Conservation (phyloP, 257 asterid species). For the Apocynum venetum region DNA sequence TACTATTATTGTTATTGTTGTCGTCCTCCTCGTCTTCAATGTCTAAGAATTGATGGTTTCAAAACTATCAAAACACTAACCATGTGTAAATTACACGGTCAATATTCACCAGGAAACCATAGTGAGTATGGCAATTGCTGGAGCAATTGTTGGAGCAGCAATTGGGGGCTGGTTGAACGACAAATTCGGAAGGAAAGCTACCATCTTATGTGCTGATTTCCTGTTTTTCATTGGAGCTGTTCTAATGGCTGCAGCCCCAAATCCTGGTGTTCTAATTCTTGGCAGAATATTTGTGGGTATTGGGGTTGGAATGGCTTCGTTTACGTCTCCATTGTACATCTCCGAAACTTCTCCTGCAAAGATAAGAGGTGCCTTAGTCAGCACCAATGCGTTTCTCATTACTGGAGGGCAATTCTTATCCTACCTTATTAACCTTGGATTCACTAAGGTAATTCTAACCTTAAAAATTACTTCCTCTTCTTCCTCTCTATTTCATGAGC, state of each 20-base stretch:
- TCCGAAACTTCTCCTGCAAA: constrained; percentile 48
- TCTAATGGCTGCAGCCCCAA: constrained; percentile 37
- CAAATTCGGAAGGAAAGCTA: constrained; percentile 33
- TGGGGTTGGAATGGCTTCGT: constrained; percentile 48
- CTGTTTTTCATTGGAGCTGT: constrained; percentile 43
- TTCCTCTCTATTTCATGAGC: too few relatives aligned
- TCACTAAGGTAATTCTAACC: constrained; percentile 32
- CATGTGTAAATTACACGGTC: background rate
- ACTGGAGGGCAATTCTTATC: constrained; percentile 49
- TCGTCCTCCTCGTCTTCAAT: too few relatives aligned
- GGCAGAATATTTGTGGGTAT: constrained; percentile 44
- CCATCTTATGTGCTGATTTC: constrained; percentile 33
- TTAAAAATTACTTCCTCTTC: background rate
- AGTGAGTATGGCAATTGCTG: constrained; percentile 52
- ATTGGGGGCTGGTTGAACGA: constrained; percentile 48
- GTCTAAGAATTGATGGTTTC: background rate
- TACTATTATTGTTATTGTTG: too few relatives aligned
- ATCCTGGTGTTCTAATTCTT: constrained; percentile 27
- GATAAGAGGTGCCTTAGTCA: constrained; percentile 47
- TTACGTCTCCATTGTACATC: constrained; percentile 47
- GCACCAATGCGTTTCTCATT: constrained; percentile 43
- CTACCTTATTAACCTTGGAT: constrained; percentile 44
- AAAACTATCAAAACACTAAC: background rate
- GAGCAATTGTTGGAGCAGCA: constrained; percentile 58
- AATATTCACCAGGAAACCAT: constrained; percentile 31